These are phyloP conservation scores for Gossypium gossypioides DNA, from an alignment of 441 rosid genomes.

Conservation along the genomic window DNA sequence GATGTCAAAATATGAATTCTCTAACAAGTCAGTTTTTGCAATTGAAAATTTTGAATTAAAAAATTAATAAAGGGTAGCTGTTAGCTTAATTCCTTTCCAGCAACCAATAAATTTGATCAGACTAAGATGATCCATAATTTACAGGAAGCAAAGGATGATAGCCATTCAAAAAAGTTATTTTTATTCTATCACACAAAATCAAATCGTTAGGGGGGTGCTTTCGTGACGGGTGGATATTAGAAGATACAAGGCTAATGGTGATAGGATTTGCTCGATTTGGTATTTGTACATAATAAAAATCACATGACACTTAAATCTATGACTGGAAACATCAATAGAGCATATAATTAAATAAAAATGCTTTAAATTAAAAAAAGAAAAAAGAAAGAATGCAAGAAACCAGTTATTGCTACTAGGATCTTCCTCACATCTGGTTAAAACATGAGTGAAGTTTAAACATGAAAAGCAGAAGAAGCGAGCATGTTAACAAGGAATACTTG, in stretches of 20 bases:
- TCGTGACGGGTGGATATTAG: too few species aligned
- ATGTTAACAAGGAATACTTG: constrained; percentile 18
- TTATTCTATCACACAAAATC: too few species aligned
- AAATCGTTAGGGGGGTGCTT: too few species aligned
- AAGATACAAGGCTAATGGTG: too few species aligned
- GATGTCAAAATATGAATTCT: neutral
- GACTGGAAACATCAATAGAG: neutral
- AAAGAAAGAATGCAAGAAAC: neutral
- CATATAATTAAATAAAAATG: neutral
- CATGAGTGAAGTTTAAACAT: constrained; percentile 15
- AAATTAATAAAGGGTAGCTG: too few species aligned
- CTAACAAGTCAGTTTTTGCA: neutral
- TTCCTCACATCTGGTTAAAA: constrained; percentile 15
- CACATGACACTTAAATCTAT: neutral
- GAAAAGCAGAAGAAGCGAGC: constrained; percentile 9
- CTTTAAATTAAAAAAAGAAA: neutral
- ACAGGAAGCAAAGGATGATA: too few species aligned
- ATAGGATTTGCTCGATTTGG: neutral
- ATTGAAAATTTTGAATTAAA: too few species aligned
- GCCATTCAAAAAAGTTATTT: too few species aligned
- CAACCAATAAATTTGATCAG: too few species aligned
- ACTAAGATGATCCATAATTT: too few species aligned
- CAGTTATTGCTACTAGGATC: constrained; percentile 3
- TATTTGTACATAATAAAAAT: neutral
- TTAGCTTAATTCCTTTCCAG: too few species aligned